phyloP scores from a whole-genome alignment of 2,329 filamentous ascomycete genomes.

The Zalaria sp. region DNA sequence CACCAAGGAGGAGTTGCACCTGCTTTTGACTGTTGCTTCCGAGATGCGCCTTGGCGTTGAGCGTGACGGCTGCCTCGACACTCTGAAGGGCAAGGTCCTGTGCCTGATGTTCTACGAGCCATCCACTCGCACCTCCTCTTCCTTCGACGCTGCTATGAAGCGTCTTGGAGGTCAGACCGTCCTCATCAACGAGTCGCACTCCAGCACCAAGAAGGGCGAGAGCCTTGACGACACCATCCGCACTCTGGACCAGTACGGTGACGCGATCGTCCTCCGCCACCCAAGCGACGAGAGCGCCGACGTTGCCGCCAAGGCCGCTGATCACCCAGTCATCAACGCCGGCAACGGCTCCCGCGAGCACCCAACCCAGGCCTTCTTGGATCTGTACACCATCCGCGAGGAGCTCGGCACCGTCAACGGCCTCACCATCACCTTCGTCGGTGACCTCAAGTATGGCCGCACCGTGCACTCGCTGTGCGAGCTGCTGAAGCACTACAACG shows the following conservation, averaged over 20 bases:
- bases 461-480: constrained; percentile 93
- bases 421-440: constrained; percentile 88
- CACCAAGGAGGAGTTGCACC: constrained; percentile 71
- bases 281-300: constrained; percentile 70
- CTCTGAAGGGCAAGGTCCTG: constrained; percentile 74
- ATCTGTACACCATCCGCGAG: constrained; percentile 96
- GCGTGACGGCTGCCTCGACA: constrained; percentile 74
- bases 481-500: constrained; percentile 88
- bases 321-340: constrained; percentile 89
- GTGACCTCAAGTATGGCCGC: constrained; percentile 84
- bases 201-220: constrained; percentile 89
- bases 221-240: constrained; percentile 84
- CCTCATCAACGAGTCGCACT: constrained; percentile 66
- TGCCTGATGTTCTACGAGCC: constrained; percentile 97
- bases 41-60: constrained; percentile 96
- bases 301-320: constrained; percentile 71
- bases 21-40: constrained; percentile 90
- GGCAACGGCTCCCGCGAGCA: constrained; percentile 94
- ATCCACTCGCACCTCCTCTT: constrained; percentile 86
- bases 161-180: constrained; percentile 82
- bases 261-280: constrained; percentile 92
- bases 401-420: constrained; percentile 92
- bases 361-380: constrained; percentile 92
- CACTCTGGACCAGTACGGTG: constrained; percentile 85
- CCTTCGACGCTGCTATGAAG: constrained; percentile 98